Base-by-base conservation (phyloP, 2,329 filamentous ascomycete genomes). In the Alternaria postmessia region DNA sequence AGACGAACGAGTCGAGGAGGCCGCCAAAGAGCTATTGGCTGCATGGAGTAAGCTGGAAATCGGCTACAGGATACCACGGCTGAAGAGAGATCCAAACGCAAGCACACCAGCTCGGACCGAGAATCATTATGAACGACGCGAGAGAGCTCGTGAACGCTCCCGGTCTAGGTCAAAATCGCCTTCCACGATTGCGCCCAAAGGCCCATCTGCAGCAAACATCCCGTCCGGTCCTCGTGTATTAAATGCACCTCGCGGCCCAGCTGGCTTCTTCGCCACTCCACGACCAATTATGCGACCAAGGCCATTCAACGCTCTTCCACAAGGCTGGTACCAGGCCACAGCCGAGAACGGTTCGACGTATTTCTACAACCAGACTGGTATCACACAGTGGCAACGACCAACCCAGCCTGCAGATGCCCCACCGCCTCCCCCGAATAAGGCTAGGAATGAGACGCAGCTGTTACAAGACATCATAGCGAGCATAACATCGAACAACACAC, bases 1-100 rank as follows among this genome's bases (percentile, higher is more conserved):
- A 8, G 89, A 97, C 72, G 88, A 92, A 63, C 85, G 91, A 60
- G 92, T 99, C 20, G 86, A 89, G 26, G 84, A 86, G 20, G 89
- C 90, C 71, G 88, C 94, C 5, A 86, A 85, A 55, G 85, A 86
- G 46, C 83, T 99, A 36, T 81, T 97, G 28, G 88, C 92, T 8
- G 89, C 90, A 66, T 99, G 95, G 95, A 91, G 90, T 75, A 94
- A 93, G 70, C 83, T 99, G 49, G 91, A 97, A 77, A 86, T 96
- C 36, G 95, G 89, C 7, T 99, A 98, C 79, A 89, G 95, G 61
- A 99, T 99, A 73, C 93, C 93, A 38, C 88, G 94, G 58, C 92
- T 95, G 81, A 96, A 96, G 81, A 81, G 91, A 59, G 93, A 94
- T 74, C 89, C 90, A 26, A 89, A 88, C 65, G 86, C 77, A 63